Evolutionary conservation across 345 rosid species (phyloP), one percentile per base, ranked within the genome.

Genomic region (Anastatica hierochuntica): DNA sequence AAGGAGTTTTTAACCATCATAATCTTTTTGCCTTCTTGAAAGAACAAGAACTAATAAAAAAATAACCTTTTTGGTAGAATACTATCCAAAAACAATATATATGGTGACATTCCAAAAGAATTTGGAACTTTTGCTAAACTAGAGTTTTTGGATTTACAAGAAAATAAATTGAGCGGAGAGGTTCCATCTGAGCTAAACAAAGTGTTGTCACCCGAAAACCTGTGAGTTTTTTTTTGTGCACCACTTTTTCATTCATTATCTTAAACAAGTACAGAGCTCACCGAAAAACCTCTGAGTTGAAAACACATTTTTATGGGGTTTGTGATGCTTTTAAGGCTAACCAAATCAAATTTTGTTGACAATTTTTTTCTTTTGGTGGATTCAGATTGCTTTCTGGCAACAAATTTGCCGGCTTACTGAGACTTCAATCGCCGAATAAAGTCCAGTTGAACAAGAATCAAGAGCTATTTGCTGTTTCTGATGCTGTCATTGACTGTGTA

Each of bases 381-480:
- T 34, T 6, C 49, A 92, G 99, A 85, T 79, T 83, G 74, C 77
- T 92, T 66, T 70, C 67, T 60, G 68, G 77, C 40, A 85, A 92
- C 66, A 79, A 80, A 43, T 61, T 92, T 55, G 49, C 35, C 71
- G 57, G 80, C 77, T 38, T 67, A 47, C 53, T 63, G 58, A 71
- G 62, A 73, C 78, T 78, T 55, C 71, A 71, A n/a, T n/a, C 76
- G 24, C 72, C 63, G 14, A 70, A 76, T 38, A 74, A 77, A 58
- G 49, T 79, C 68, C 85, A 75, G 69, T 70, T 76, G 20, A 77
- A 80, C 47, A 67, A 71, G 64, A 70, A 56, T 38, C 65, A 73
- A 41, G 46, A 54, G 34, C 35, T 38, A 13, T 58, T 68, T 36
- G 16, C 67, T 62, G 62, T 71, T 77, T 17, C 58, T 40, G 30